Percentiles rank a stretch among this genome's conserved stretches.
Evolutionary conservation across 2,329 filamentous ascomycete genomes (phyloP).

Genomic region (Elsinoe arachidis): DNA sequence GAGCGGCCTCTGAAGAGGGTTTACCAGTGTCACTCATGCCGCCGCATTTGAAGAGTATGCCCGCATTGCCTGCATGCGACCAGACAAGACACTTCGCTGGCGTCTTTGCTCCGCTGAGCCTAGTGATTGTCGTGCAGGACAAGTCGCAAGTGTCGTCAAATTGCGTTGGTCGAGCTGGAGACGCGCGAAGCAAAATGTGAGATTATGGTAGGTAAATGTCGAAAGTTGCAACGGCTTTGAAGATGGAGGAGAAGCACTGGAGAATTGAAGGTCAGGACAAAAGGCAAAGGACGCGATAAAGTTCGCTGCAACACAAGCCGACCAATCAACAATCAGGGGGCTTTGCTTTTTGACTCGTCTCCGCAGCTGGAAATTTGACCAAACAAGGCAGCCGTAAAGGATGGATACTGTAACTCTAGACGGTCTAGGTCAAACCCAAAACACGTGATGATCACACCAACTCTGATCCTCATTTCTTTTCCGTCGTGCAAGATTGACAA

Average conservation of each 20-base stretch:
- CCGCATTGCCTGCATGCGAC: constrained; percentile 10
- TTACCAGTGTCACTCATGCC: constrained; percentile 9
- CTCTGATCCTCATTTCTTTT: not conserved
- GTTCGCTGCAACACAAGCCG: not conserved
- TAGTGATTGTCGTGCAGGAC: not conserved
- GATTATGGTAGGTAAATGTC: constrained; percentile 3
- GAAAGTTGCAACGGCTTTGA: constrained; percentile 1
- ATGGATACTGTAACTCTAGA: not conserved
- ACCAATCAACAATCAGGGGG: constrained; percentile 4
- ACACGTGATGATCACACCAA: constrained; percentile 7
- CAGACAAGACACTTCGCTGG: not conserved
- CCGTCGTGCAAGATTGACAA: not conserved
- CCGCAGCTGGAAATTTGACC: constrained; percentile 5
- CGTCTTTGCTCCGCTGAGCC: not conserved
- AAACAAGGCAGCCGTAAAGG: not conserved
- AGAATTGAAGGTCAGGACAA: constrained; percentile 9
- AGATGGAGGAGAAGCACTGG: not conserved
- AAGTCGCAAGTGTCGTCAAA: not conserved
- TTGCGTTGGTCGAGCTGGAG: not conserved
- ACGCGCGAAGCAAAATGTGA: not conserved
- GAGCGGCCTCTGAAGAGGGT: constrained; percentile 1
- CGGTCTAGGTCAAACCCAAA: not conserved
- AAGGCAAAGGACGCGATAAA: constrained; percentile 6
- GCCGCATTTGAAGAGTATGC: constrained; percentile 1
- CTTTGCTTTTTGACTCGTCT: constrained; percentile 7